Base-by-base conservation (phyloP, 2,329 filamentous ascomycete species). In the Pseudopyricularia javanii region DNA sequence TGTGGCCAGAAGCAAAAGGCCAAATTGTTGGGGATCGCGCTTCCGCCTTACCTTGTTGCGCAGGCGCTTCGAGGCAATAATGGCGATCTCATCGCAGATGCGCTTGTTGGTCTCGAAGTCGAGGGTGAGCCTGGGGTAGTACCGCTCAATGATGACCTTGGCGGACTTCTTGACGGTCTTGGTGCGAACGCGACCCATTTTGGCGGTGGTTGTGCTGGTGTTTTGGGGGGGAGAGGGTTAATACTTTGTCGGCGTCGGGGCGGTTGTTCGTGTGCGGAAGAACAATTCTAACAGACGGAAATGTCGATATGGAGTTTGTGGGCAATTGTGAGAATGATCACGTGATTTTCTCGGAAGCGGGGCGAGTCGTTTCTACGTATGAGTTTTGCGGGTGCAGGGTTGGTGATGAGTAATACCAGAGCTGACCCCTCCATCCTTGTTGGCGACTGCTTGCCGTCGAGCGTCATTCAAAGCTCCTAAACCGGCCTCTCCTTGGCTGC, bases 21-120 rank as follows among this genome's bases (percentile, higher is more conserved):
- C 24, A 45, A 33, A 6, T 8, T 47, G 12, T 22, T 58, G 12
- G n/a, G n/a, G n/a, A n/a, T n/a, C n/a, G n/a, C n/a, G n/a, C n/a
- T n/a, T n/a, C n/a, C 48, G 64, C 59, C 71, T 69, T 63, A 94
- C 88, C 89, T 98, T 98, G 86, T 98, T 98, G 79, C 93, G 86
- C 68, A 98, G 86, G 72, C 94, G 86, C 88, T 98, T 98, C 67
- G 87, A 94, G 65, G 93, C 89, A 71, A 98, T 98, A 75, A 98
- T 95, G 70, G 93, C 93, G 67, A 98, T 93, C 79, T 98, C 93
- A 90, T 97, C 93, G 80, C 93, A 97, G 69, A 97, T 94, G 68
- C 90, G 83, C 88, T 96, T 96, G 87, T 96, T 96, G 83, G 88
- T 94, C 86, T 98, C 93, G 80, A 98, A 98, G 81, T 98, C 93